Evolutionary conservation across 768 basidiomycete genomes (phyloP), one percentile per base, ranked within the genome.

Genomic region (Piloderma croceum): DNA sequence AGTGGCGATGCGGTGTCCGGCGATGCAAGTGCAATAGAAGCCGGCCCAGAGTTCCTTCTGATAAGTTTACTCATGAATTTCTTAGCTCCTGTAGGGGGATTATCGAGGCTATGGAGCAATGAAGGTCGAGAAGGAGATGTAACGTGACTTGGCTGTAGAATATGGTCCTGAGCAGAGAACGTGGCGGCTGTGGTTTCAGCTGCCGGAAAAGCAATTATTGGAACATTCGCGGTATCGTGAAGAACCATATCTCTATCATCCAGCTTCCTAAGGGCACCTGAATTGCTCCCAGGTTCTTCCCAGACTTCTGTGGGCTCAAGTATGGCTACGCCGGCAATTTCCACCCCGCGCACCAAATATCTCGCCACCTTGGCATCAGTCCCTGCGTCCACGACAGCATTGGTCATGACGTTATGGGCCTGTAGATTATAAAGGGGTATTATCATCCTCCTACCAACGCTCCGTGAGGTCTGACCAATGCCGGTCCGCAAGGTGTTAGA

Each of bases 351-450:
- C 47, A 73, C 79, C 41, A 70, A 66, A 54, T 89, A 90, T 47
- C 76, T 82, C 3, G 88, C 86, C 24, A 91, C 79, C 62, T 85
- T 86, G 17, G 84, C 83, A 43, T 90, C 89, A 0, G 89, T 91
- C 27, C 90, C 90, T 0, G 90, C 90, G 54, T 92, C 90, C 21
- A 88, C 75, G 41, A 92, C 81, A 24, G 79, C 77, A 51, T 90
- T 92, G 10, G 87, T 81, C 71, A 90, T 72, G 36, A 92, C 84
- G 46, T 88, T 84, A 59, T 93, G 90, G 1, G 88, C 88, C 44
- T 85, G 82, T 17, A 93, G 73, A 53, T 90, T 91, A 62, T 91
- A 90, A 3, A 92, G 66, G 0, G 90, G 88, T 41, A 90, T 80
- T 53, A 91, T 90, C 58, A 75, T 79, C 43, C 86, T 73, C n/a